Percentiles rank a stretch among this genome's conserved stretches.
Evolutionary conservation across 768 basidiomycete genomes (phyloP).

Genomic region (Rhizopogon rudus): DNA sequence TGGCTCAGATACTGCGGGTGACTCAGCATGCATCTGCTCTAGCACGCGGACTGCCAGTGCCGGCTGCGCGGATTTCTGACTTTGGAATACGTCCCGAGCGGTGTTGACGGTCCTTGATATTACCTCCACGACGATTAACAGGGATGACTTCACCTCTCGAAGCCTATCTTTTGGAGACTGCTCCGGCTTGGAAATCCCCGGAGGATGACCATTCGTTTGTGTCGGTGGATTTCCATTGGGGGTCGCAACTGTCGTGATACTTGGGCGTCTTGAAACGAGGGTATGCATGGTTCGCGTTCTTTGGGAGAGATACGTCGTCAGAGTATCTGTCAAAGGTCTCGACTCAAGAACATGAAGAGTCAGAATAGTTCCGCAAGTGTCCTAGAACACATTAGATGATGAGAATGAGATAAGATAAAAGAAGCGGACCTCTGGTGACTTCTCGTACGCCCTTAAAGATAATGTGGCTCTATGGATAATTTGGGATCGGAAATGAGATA

Average conservation of each 20-base stretch:
- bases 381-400: slow-evolving; percentile 35
- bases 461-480: slow-evolving; percentile 86
- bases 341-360: slow-evolving; percentile 90
- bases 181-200: slow-evolving; percentile 10
- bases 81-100: slow-evolving; percentile 54
- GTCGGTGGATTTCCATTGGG: slow-evolving; percentile 27
- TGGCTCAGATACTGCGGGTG: slow-evolving; percentile 15
- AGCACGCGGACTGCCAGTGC: slow-evolving; percentile 57
- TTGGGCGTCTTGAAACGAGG: slow-evolving; percentile 31
- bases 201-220: slow-evolving; percentile 31
- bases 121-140: slow-evolving; percentile 46
- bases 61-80: slow-evolving; percentile 18
- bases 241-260: slow-evolving; percentile 3
- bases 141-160: slow-evolving; percentile 50
- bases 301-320: slow-evolving; percentile 68
- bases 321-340: slow-evolving; percentile 67
- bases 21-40: slow-evolving; percentile 56
- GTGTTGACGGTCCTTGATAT: slow-evolving; percentile 56
- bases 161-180: slow-evolving; percentile 30
- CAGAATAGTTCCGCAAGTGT: slow-evolving; percentile 71
- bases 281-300: slow-evolving; percentile 54
- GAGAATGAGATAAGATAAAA: not conserved
- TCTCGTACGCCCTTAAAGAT: slow-evolving; percentile 59
- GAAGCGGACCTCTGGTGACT: slow-evolving; percentile 47
- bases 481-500: slow-evolving; percentile 82